A percentile compares a stretch with the other conserved stretches of the same genome.
These are phyloP conservation scores for Mantamonas sphyraenae DNA, from an alignment of 78 protist genomes.

Conservation along the genomic window DNA sequence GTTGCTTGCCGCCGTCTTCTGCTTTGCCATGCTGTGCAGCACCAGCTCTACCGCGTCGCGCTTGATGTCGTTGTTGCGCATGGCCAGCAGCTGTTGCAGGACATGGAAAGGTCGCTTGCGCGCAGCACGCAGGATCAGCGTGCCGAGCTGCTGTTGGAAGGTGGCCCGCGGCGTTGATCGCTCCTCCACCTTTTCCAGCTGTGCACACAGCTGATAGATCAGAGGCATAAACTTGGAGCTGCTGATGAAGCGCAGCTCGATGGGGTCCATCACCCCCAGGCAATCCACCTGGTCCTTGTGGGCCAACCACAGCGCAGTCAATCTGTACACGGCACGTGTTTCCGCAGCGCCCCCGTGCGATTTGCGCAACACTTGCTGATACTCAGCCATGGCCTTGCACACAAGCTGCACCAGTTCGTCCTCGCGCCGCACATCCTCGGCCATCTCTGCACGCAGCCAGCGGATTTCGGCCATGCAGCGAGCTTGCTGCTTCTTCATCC, in stretches of 20 bases:
- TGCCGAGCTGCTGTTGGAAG: background rate
- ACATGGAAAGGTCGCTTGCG: background rate
- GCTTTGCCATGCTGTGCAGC: no score
- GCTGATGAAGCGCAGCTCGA: background rate
- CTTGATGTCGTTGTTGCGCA: background rate
- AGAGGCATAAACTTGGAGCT: background rate
- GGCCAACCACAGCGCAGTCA: constrained; percentile 1
- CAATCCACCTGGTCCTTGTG: background rate
- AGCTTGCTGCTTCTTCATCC: background rate
- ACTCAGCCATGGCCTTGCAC: background rate
- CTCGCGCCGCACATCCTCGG: background rate
- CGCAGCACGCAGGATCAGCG: background rate
- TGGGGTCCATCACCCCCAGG: background rate
- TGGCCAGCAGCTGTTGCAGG: background rate
- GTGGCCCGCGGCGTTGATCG: background rate
- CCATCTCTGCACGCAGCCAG: background rate
- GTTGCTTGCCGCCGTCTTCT: background rate
- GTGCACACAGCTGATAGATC: background rate
- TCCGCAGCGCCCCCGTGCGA: background rate
- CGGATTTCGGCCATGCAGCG: background rate
- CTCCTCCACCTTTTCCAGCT: background rate
- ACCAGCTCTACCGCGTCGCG: background rate
- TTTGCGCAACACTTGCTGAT: background rate
- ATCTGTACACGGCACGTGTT: background rate
- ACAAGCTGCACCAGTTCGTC: background rate